Evolutionary conservation across 768 basidiomycete species (phyloP), one percentile per base, ranked within the genome.

Genomic region (Rhodotorula paludigena): DNA sequence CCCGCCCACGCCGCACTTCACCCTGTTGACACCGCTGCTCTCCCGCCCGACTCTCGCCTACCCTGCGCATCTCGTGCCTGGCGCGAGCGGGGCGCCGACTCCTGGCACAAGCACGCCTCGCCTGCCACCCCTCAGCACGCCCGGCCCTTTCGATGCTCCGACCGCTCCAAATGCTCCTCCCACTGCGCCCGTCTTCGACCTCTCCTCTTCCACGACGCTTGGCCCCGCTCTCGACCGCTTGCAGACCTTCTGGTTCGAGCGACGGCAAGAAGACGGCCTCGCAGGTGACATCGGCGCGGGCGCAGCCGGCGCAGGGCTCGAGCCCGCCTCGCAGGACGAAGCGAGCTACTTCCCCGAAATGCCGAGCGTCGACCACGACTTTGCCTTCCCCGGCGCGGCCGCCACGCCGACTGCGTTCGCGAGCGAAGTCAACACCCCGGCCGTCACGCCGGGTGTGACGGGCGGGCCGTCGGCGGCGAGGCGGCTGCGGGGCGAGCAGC

Each of bases 1-100:
- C 16, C 84, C 85, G 45, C 76, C 85, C 21, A 69, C 74, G 12
- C 72, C 73, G 16, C 71, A 72, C 48, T 74, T 69, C 53, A 74
- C 69, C 10, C 66, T 74, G 42, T 57, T 73, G 16, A 74, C 73
- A 18, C 75, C 75, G 3, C 56, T 64, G 41, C 71, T 76, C 47
- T 23, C 64, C 30, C 64, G 72, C 20, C 62, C 64, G 18, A 44
- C 56, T 6, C 55, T 57, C 33, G 62, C 66, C 28, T 72, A 72
- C 32, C 71, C 71, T 16, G 53, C 66, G 1, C 59, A 64, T 47
- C 60, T 72, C 38, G 52, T 68, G 47, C 48, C 68, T 18, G 68
- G 63, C 28, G 63, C 67, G 3, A 57, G 60, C 10, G 55, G 38
- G 15, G 45, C 54, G 33, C 35, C 53, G 3, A n/a, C 25, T 35